phyloP scores from a whole-genome alignment of 2,329 filamentous ascomycete genomes.

The Emergomyces pasteurianus region DNA sequence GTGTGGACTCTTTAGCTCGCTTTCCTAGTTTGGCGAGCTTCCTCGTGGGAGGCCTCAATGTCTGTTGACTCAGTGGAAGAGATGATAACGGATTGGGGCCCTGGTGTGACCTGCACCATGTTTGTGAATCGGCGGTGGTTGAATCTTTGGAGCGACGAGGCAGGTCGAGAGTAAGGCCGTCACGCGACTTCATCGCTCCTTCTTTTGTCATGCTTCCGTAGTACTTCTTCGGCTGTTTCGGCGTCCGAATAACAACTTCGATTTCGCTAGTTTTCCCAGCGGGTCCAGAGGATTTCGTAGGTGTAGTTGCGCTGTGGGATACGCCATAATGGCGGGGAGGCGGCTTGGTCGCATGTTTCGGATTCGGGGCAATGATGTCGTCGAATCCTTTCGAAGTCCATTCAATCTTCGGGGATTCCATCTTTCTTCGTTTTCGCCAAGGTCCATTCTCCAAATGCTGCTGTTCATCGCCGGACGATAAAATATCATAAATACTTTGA shows the following conservation, averaged over 20 bases:
- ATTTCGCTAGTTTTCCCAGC: background rate
- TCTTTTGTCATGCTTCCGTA: background rate
- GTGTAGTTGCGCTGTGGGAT: background rate
- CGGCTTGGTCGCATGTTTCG: background rate
- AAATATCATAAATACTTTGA: slow-evolving; percentile 15
- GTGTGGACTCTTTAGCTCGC: background rate
- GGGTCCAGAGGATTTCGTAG: background rate
- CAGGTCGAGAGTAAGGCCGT: background rate
- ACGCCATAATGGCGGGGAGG: background rate
- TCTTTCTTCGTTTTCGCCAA: slow-evolving; percentile 9
- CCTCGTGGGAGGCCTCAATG: background rate
- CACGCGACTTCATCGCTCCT: background rate
- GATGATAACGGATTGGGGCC: background rate
- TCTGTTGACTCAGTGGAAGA: background rate
- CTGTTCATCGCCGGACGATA: slow-evolving; percentile 19
- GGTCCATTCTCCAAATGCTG: background rate
- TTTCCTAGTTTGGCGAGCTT: background rate
- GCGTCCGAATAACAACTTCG: slow-evolving; percentile 8
- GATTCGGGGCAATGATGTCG: background rate
- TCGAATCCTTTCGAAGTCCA: slow-evolving; percentile 1
- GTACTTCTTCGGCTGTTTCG: background rate
- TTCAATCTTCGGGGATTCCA: slow-evolving; percentile 5
- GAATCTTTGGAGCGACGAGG: background rate
- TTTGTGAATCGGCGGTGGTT: background rate
- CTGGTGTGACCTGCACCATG: background rate